Base-by-base conservation (phyloP, 768 basidiomycete genomes). In the Tylopilus intermedius region DNA sequence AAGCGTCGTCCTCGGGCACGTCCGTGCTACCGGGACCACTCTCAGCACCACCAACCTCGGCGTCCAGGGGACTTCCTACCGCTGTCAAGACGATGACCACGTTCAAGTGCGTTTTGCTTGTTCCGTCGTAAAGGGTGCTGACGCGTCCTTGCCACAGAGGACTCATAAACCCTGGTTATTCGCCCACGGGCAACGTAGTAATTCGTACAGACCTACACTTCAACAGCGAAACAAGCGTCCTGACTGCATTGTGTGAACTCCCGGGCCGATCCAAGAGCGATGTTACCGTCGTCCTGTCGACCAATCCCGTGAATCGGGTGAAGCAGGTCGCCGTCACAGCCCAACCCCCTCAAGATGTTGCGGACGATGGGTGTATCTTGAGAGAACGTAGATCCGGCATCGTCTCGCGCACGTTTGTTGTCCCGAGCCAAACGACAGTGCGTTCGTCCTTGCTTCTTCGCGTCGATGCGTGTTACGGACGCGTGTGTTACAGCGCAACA, bases 171-270 rank as follows among this genome's bases (percentile, higher is more conserved):
- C 60, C 66, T 21, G 57, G 55, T 5, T 65, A 71, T 38, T 54
- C 58, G 5, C 37, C 56, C 2, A 32, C 57, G 30, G 53, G 56
- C 10, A 69, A 59, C n/a, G 75, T 76, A 60, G 62, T 73, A 56
- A 80, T 85, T 55, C 80, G 82, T 59, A 73, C 80, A 29, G 87
- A 88, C 68, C 69, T 83, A 47, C 74, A 79, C 62, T 84, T 80
- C 71, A 76, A 82, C 62, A 58, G 64, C 35, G 72, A 74, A 32
- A 78, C 75, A 47, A 74, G 75, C 64, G 62, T 74, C 37, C 69
- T 87, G 60, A 76, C 75, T 52, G 82, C 80, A 47, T 74, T 81
- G 70, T 77, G 87, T 62, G 86, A 88, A 68, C 72, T 88, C 29
- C 87, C 87, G 4, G 87, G 87, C 40, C 72, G 87, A 63, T 77